Evolutionary conservation across 176 grass and related monocot species (phyloP).

Genomic region (Bolboschoenus planiculmis): DNA sequence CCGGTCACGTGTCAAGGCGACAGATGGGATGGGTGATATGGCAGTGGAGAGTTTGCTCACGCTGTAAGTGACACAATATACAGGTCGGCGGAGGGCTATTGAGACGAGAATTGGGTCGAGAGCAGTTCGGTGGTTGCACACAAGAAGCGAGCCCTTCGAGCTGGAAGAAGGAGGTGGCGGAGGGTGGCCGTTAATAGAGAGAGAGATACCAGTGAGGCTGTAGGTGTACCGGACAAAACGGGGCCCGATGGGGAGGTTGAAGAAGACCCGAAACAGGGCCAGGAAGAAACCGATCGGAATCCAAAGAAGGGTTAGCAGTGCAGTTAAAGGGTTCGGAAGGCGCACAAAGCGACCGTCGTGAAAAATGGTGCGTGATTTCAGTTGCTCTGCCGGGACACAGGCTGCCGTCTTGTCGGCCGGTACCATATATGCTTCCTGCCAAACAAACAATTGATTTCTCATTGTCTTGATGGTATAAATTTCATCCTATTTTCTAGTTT

Average conservation of each 20-base stretch:
- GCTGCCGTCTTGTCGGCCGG: slow-evolving; percentile 38
- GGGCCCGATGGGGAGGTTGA: slow-evolving; percentile 45
- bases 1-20: slow-evolving; percentile 38
- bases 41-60: slow-evolving; percentile 46
- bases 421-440: slow-evolving; percentile 88
- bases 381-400: slow-evolving; percentile 27
- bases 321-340: slow-evolving; percentile 42
- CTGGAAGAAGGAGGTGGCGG: slow-evolving; percentile 32
- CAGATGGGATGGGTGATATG: slow-evolving; percentile 44
- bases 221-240: slow-evolving; percentile 57
- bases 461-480: background rate
- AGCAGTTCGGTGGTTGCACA: slow-evolving; percentile 88
- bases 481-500: background rate
- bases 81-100: slow-evolving; percentile 49
- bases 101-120: slow-evolving; percentile 75
- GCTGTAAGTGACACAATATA: slow-evolving; percentile 68
- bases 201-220: slow-evolving; percentile 56
- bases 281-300: slow-evolving; percentile 57
- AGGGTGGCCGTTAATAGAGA: slow-evolving; percentile 42
- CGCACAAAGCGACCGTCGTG: slow-evolving; percentile 85
- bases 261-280: slow-evolving; percentile 64
- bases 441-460: background rate
- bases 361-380: slow-evolving; percentile 51
- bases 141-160: slow-evolving; percentile 45
- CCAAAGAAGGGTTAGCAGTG: slow-evolving; percentile 56